Conservation (phyloP, 441 rosid genomes). For the Bruguiera hainesii region DNA sequence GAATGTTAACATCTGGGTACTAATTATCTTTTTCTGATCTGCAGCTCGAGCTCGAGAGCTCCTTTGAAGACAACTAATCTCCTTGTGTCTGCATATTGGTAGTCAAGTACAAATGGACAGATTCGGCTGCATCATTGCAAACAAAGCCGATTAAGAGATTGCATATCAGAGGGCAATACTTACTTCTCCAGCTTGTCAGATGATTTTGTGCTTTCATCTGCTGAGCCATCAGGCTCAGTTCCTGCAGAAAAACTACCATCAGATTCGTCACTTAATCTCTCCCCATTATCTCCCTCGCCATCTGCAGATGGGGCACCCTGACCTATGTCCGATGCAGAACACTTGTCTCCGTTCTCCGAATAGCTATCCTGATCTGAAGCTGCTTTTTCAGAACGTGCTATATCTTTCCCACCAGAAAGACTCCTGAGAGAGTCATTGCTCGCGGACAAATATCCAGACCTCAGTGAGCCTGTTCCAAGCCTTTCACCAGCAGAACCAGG, state of each 20-base stretch:
- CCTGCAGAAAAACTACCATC: constrained; percentile 40
- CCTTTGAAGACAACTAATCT: background rate
- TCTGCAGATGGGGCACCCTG: constrained; percentile 12
- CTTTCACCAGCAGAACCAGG: constrained; percentile 33
- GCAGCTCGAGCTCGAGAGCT: too few relatives aligned
- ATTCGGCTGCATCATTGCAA: too few relatives aligned
- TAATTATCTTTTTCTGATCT: too few relatives aligned
- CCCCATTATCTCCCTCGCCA: constrained; percentile 38
- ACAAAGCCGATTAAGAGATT: too few relatives aligned
- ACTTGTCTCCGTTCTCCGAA: constrained; percentile 53
- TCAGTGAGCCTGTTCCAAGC: constrained; percentile 37
- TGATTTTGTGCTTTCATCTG: constrained; percentile 29
- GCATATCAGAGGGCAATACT: constrained; percentile 1
- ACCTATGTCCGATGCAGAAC: constrained; percentile 20
- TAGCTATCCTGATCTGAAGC: constrained; percentile 49
- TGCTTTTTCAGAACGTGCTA: constrained; percentile 32
- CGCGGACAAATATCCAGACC: constrained; percentile 54
- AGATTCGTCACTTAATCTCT: constrained; percentile 41
- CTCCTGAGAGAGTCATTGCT: constrained; percentile 44
- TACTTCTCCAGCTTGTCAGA: constrained; percentile 26
- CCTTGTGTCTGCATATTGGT: background rate
- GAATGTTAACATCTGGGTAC: background rate
- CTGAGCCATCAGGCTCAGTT: constrained; percentile 38
- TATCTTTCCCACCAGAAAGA: constrained; percentile 30
- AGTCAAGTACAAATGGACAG: background rate